These are phyloP conservation scores for Solanum sitiens DNA, from an alignment of 257 asterid species.

Conservation along the genomic window DNA sequence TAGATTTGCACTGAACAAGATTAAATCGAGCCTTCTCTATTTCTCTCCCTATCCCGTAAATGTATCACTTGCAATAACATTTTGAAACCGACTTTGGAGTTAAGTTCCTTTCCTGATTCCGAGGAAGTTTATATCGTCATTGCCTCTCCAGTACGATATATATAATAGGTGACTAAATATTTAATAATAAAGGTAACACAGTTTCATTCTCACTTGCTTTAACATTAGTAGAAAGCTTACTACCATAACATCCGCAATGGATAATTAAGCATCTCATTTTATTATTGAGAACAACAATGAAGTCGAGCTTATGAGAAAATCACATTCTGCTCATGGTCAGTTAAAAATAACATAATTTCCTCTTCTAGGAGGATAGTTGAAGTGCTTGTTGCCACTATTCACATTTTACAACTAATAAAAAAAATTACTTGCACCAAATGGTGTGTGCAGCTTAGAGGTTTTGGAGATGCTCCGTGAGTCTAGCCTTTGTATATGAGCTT, in stretches of 20 bases:
- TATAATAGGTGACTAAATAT: background rate
- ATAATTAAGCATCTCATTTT: background rate
- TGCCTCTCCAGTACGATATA: background rate
- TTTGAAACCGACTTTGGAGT: background rate
- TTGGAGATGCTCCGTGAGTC: background rate
- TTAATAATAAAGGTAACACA: background rate
- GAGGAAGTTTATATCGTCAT: background rate
- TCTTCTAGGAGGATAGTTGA: background rate
- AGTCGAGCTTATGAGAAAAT: background rate
- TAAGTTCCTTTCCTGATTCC: background rate
- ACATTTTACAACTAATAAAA: background rate
- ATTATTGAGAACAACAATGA: background rate
- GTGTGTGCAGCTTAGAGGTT: background rate
- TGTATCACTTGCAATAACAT: background rate
- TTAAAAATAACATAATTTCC: background rate
- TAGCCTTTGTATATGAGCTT: background rate
- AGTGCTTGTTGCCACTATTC: background rate
- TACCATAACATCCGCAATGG: background rate
- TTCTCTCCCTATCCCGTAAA: background rate
- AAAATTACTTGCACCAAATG: background rate
- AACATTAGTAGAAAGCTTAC: background rate
- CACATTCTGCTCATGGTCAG: background rate
- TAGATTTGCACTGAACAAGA: background rate
- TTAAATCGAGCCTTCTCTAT: background rate
- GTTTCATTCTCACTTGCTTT: background rate